These are phyloP conservation scores for Edaphochlamys debaryana DNA, from an alignment of 139 green algal species.

Conservation along the genomic window DNA sequence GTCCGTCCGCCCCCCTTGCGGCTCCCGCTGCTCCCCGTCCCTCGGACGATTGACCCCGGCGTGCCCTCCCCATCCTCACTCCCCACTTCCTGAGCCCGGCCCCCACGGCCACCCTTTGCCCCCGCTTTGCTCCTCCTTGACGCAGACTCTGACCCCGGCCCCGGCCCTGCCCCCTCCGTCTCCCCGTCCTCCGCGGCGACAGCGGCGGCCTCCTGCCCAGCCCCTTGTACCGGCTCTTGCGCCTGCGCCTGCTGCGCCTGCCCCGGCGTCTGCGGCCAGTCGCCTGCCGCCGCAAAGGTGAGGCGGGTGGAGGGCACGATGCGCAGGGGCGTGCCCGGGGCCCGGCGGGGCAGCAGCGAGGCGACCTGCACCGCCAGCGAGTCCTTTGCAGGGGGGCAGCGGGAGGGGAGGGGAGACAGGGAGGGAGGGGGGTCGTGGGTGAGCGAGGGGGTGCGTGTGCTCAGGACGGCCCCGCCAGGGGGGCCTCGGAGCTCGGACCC, in stretches of 20 bases:
- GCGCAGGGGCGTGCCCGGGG: not conserved
- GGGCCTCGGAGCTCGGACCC: not conserved
- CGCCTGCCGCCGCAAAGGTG: not conserved
- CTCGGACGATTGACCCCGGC: no score
- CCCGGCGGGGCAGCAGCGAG: not conserved
- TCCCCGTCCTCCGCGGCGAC: not conserved
- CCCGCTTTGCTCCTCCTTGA: no score
- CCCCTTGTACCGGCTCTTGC: not conserved
- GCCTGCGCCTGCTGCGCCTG: not conserved
- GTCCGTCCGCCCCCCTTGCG: no score
- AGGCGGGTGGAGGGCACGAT: slow-evolving; percentile 35
- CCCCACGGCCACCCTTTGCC: not conserved
- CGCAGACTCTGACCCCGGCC: not conserved
- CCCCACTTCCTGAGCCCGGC: not conserved
- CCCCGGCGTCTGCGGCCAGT: not conserved
- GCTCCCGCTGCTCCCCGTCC: no score
- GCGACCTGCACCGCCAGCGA: not conserved
- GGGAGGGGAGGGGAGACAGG: not conserved
- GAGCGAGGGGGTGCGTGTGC: not conserved
- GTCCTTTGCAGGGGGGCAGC: not conserved
- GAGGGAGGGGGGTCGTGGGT: not conserved
- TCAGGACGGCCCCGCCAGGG: no score
- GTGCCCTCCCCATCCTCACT: not conserved
- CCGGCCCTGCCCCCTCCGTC: not conserved
- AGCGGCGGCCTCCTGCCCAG: not conserved